Base-by-base conservation (phyloP, 2,329 filamentous ascomycete genomes). In the Fusarium anguioides region DNA sequence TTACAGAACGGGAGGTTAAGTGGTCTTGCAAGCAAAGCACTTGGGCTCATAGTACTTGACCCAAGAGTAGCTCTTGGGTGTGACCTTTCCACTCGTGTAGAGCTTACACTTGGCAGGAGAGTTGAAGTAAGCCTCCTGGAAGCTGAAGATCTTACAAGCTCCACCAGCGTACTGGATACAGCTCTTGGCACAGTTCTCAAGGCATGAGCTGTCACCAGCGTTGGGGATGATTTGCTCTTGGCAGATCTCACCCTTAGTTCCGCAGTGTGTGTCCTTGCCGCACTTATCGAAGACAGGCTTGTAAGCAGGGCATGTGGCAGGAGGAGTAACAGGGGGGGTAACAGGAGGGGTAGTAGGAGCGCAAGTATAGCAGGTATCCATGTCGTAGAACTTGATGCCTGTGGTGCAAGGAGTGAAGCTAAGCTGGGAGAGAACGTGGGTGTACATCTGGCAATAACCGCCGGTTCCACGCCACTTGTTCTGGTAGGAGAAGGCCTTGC, bases 141-240 rank as follows among this genome's bases (percentile, higher is more conserved):
- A 68, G 51, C 53, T 66, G 24, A 68, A 69, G 56, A 54, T 51
- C 36, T 53, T 44, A 45, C 66, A 68, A 11, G 39, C 35, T 6
- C 31, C 27, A 23, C 57, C 57, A 8, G 31, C 2, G 15, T 39
- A 39, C 33, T 59, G 23, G 5, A 69, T 66, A 23, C 66, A 68
- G 56, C 61, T 68, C 66, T 68, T 68, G 27, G 66, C 66, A 39
- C 66, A 68, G 41, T 48, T 58, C 29, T 62, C 65, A 8, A 69
- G 50, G 51, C 52, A 63, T 15, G 62, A 53, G 23, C 18, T 21
- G 51, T 68, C 57, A 8, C 57, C 64, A 2, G 12, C 24, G 5
- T 27, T 37, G 6, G 20, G 15, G 18, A 66, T 69, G 8, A 26
- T 40, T 1, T 31, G 27, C 31, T 58, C 65, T 12, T 69, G 27